Evolutionary conservation across 1,284 basidiomycete genomes (phyloP).

Genomic region (Tilletia walkeri): DNA sequence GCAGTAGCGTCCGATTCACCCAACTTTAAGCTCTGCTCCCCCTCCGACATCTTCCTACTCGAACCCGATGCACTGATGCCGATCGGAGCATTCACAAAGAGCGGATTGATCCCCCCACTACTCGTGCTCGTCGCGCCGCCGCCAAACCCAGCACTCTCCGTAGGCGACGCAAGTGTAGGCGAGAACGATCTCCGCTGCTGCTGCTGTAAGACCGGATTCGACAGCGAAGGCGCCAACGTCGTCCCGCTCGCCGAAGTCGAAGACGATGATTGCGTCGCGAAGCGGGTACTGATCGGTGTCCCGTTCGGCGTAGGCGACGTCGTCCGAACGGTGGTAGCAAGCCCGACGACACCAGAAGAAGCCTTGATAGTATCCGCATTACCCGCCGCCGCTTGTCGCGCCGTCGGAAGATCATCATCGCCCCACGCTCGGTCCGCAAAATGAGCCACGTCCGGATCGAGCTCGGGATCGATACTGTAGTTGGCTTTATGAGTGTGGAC

Average conservation of each 20-base stretch:
- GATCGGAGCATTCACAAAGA: too few relatives aligned
- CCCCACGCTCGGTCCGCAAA: slow-evolving; percentile 13
- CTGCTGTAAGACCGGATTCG: not conserved
- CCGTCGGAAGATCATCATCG: not conserved
- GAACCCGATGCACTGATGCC: not conserved
- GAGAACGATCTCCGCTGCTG: slow-evolving; percentile 8
- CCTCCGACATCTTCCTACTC: not conserved
- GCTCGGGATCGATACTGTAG: slow-evolving; percentile 9
- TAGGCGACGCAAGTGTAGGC: not conserved
- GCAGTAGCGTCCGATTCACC: slow-evolving; percentile 53
- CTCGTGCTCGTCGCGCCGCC: not conserved
- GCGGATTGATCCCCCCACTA: too few relatives aligned
- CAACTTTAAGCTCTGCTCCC: not conserved
- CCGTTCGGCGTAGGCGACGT: not conserved
- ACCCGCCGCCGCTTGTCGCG: not conserved
- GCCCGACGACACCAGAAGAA: not conserved
- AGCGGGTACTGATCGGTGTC: not conserved
- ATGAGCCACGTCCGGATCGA: slow-evolving; percentile 7
- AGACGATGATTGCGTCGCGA: not conserved
- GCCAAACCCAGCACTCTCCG: not conserved
- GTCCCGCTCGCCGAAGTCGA: not conserved
- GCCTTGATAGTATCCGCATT: slow-evolving; percentile 1
- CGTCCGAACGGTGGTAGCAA: not conserved
- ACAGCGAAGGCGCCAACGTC: not conserved
- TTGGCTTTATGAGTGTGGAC: not conserved